phyloP scores from a whole-genome alignment of 768 basidiomycete species.

The Suillus clintonianus region DNA sequence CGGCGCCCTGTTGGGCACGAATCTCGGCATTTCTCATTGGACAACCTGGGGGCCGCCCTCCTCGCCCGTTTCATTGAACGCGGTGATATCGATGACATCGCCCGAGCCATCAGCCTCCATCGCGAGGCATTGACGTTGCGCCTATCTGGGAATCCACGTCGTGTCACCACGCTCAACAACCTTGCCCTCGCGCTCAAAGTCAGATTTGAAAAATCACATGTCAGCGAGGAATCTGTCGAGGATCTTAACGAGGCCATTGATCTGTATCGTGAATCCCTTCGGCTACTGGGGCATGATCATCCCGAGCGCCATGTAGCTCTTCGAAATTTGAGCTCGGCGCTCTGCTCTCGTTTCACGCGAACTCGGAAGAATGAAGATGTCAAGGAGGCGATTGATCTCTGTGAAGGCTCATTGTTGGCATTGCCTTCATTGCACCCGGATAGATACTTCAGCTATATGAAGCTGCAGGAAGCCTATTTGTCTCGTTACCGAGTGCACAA shows the following conservation, averaged over 20 bases:
- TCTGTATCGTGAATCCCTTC: conserved; percentile 11
- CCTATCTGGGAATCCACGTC: conserved; percentile 6
- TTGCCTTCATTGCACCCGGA: not conserved
- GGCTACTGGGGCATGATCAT: conserved; percentile 9
- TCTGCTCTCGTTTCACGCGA: conserved; percentile 15
- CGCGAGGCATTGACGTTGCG: conserved; percentile 9
- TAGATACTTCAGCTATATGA: not conserved
- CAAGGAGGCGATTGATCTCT: conserved; percentile 20
- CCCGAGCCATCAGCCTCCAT: conserved; percentile 8
- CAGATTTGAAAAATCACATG: conserved; percentile 9
- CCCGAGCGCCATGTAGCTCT: conserved; percentile 1
- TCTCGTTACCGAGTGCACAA: conserved; percentile 24
- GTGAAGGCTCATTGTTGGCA: conserved; percentile 2
- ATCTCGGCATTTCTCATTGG: conserved; percentile 7
- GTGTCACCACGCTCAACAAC: conserved; percentile 8
- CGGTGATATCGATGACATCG: conserved; percentile 14
- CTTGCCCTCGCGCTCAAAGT: conserved; percentile 13
- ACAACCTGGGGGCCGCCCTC: conserved; percentile 17
- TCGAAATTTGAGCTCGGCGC: conserved; percentile 12
- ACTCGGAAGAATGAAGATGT: conserved; percentile 15
- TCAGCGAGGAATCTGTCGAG: no score
- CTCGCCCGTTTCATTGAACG: conserved; percentile 12
- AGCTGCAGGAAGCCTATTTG: conserved; percentile 13
- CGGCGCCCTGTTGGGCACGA: not conserved
- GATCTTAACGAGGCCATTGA: conserved; percentile 21